Percentiles rank a stretch among this genome's conserved stretches.
phyloP scores from a whole-genome alignment of 225 moss, liverwort and hornwort genomes.

The Antitrichia curtipendula region DNA sequence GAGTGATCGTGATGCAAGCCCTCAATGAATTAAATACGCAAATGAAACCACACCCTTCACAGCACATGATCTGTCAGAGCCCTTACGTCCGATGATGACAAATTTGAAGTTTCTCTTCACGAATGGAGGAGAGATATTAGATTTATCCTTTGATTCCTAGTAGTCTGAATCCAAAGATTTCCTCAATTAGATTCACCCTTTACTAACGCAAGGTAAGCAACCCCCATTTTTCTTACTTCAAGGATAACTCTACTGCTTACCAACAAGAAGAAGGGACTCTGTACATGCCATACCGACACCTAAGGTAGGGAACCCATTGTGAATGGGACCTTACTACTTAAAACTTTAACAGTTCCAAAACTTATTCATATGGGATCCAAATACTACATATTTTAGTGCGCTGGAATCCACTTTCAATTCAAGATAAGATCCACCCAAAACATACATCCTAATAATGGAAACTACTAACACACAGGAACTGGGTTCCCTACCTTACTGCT shows the following conservation, averaged over 20 bases:
- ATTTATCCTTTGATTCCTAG: too few species aligned
- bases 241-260: background rate
- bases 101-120: background rate
- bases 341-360: background rate
- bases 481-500: background rate
- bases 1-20: background rate
- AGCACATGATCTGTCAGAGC: background rate
- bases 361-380: background rate
- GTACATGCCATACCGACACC: background rate
- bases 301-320: background rate
- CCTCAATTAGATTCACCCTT: background rate
- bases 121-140: background rate
- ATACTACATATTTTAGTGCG: background rate
- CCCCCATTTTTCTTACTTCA: background rate
- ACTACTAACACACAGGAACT: background rate
- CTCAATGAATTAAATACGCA: background rate
- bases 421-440: background rate
- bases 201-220: background rate
- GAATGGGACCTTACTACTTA: background rate
- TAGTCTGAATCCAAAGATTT: background rate
- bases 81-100: background rate
- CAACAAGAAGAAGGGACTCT: background rate
- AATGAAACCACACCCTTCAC: background rate
- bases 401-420: background rate
- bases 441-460: background rate